Evolutionary conservation across 192 early-diverging fungal species (phyloP).

Genomic region (Coemansia sp.): DNA sequence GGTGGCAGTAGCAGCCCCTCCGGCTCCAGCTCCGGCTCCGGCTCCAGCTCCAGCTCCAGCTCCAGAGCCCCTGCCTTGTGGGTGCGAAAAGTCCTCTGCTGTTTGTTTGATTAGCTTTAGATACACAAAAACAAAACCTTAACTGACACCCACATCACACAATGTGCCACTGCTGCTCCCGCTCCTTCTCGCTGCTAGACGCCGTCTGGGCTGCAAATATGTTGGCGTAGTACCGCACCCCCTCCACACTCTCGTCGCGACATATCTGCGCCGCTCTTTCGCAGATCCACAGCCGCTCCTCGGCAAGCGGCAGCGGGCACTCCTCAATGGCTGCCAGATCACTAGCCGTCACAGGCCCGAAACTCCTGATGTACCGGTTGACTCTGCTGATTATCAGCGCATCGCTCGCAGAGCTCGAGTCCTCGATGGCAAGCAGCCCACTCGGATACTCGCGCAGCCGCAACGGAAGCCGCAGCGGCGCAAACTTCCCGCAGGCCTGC

Average conservation of each 20-base stretch:
- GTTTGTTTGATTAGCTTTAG: no score
- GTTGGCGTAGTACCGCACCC: constrained; percentile 83
- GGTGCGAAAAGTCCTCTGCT: not conserved
- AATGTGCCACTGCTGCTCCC: constrained; percentile 1
- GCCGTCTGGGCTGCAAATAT: constrained; percentile 31
- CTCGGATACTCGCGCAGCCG: constrained; percentile 75
- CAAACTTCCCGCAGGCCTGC: constrained; percentile 72
- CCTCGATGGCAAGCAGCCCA: constrained; percentile 80
- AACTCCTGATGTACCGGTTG: constrained; percentile 47
- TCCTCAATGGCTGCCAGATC: constrained; percentile 65
- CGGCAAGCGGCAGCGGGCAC: constrained; percentile 44
- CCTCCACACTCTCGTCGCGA: constrained; percentile 84
- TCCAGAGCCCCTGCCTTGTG: not conserved
- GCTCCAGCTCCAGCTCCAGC: not conserved
- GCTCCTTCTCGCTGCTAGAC: not conserved
- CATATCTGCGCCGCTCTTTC: constrained; percentile 80
- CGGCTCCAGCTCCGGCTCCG: not conserved
- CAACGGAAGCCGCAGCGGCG: constrained; percentile 67
- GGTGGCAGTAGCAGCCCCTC: constrained; percentile 14
- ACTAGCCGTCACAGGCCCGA: constrained; percentile 64
- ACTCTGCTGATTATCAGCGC: constrained; percentile 66
- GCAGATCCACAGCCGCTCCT: constrained; percentile 63
- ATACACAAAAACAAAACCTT: no score
- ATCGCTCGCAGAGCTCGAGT: constrained; percentile 62
- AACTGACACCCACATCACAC: not conserved